Conservation (phyloP, 768 basidiomycete genomes). For the Megacollybia marginata region DNA sequence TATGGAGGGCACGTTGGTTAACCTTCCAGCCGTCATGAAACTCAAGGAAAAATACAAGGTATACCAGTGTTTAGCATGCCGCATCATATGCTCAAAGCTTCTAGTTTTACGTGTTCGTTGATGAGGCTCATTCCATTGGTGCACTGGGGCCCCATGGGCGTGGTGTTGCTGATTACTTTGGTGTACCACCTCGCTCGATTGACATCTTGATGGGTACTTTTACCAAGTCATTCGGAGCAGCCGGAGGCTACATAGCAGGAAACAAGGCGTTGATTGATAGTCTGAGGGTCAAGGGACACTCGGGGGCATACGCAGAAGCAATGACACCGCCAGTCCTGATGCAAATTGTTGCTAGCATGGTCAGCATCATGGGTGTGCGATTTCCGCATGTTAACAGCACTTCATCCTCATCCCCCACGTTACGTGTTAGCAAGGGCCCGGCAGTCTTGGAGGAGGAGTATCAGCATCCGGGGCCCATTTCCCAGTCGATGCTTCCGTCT, state of each 20-base stretch:
- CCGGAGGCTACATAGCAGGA: conserved; percentile 93
- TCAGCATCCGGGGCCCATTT: conserved; percentile 62
- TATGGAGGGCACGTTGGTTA: conserved; percentile 95
- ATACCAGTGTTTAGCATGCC: conserved; percentile 8
- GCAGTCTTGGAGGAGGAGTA: conserved; percentile 25
- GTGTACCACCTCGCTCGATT: conserved; percentile 67
- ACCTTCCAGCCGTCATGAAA: conserved; percentile 75
- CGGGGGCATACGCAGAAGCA: conserved; percentile 81
- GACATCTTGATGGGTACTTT: conserved; percentile 99
- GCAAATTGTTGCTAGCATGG: conserved; percentile 89
- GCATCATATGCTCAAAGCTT: background rate
- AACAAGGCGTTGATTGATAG: conserved; percentile 73
- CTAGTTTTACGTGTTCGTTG: conserved; percentile 92
- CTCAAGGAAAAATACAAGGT: conserved; percentile 97
- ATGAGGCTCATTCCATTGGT: conserved; percentile 97
- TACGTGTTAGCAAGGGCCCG: conserved; percentile 19
- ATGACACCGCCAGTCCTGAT: conserved; percentile 89
- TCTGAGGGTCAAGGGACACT: conserved; percentile 74
- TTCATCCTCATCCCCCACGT: conserved; percentile 22
- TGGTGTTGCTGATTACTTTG: conserved; percentile 93
- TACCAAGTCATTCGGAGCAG: conserved; percentile 90
- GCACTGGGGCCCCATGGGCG: conserved; percentile 92
- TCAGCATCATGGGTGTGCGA: conserved; percentile 88
- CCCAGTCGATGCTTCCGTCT: conserved; percentile 53
- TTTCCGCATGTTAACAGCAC: conserved; percentile 25